Percentiles rank a stretch among this genome's conserved stretches.
phyloP scores from a whole-genome alignment of 1,284 basidiomycete species.

The Rhodotorula sp. region DNA sequence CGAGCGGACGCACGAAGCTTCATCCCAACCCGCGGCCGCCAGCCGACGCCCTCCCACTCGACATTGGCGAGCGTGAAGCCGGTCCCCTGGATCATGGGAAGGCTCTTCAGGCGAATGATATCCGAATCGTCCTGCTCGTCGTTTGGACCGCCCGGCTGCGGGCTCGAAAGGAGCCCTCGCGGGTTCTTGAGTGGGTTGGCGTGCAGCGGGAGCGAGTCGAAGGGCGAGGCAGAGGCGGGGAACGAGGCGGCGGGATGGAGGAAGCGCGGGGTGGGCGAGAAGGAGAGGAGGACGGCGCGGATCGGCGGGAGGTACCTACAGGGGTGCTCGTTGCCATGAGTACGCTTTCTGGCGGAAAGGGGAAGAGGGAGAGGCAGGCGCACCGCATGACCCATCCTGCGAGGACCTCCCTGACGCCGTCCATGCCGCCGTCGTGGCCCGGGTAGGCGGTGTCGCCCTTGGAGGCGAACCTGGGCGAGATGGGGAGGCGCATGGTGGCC shows the following conservation, averaged over 20 bases:
- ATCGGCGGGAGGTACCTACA: conserved; percentile 83
- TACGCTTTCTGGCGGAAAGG: background rate
- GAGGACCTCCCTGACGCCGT: conserved; percentile 80
- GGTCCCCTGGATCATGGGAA: conserved; percentile 65
- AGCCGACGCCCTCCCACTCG: conserved; percentile 79
- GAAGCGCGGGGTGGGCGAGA: conserved; percentile 71
- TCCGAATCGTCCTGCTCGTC: conserved; percentile 5
- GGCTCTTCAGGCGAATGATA: conserved; percentile 27
- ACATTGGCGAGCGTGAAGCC: conserved; percentile 79
- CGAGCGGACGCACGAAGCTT: conserved; percentile 65
- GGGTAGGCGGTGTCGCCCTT: conserved; percentile 48
- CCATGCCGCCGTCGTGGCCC: conserved; percentile 28
- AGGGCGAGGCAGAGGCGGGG: conserved; percentile 44
- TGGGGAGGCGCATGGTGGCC: conserved; percentile 70
- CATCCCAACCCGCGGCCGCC: conserved; percentile 85
- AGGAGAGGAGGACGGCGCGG: conserved; percentile 78
- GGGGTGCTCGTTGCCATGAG: background rate
- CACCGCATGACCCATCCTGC: conserved; percentile 93
- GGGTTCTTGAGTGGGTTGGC: background rate
- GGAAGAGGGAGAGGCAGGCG: conserved; percentile 8
- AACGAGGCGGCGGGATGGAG: conserved; percentile 68
- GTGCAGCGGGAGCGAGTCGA: conserved; percentile 11
- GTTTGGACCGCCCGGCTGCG: background rate
- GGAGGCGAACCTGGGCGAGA: conserved; percentile 77
- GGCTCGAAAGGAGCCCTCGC: background rate